Evolutionary conservation across 2,329 filamentous ascomycete species (phyloP).

Genomic region (Aspergillus bombycis): DNA sequence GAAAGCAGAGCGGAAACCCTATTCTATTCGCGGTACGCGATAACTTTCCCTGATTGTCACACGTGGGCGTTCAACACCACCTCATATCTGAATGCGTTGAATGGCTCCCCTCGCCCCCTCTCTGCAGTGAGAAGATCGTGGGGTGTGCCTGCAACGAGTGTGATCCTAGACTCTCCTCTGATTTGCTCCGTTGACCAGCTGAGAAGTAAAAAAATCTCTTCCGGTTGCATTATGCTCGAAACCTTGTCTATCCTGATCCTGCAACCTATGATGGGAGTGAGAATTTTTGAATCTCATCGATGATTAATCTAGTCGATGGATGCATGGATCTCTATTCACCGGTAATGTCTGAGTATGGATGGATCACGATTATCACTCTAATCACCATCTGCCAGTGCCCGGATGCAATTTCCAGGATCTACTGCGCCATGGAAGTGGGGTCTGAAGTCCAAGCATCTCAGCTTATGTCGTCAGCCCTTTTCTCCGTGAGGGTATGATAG

Average conservation of each 20-base stretch:
- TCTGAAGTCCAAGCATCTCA: neutral
- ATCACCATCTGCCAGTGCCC: neutral
- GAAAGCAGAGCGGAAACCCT: slow-evolving; percentile 10
- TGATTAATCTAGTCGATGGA: neutral
- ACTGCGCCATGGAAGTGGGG: slow-evolving; percentile 3
- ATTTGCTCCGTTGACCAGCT: neutral
- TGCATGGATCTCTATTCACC: neutral
- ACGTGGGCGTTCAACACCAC: slow-evolving; percentile 17
- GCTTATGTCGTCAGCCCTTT: neutral
- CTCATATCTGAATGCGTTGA: slow-evolving; percentile 6
- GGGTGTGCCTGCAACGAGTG: slow-evolving; percentile 1
- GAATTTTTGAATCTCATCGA: neutral
- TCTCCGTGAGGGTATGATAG: neutral
- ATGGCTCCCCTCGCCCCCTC: neutral
- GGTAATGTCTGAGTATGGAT: neutral
- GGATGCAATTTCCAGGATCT: slow-evolving; percentile 1
- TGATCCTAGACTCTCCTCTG: neutral
- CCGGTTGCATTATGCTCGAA: neutral
- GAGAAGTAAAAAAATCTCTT: neutral
- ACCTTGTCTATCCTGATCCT: neutral
- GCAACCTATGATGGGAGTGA: neutral
- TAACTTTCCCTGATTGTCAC: slow-evolving; percentile 17
- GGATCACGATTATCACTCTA: neutral
- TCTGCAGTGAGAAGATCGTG: slow-evolving; percentile 1
- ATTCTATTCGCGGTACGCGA: slow-evolving; percentile 19